These are phyloP conservation scores for Coleophoma crateriformis DNA, from an alignment of 2,329 filamentous ascomycete species.

Conservation along the genomic window DNA sequence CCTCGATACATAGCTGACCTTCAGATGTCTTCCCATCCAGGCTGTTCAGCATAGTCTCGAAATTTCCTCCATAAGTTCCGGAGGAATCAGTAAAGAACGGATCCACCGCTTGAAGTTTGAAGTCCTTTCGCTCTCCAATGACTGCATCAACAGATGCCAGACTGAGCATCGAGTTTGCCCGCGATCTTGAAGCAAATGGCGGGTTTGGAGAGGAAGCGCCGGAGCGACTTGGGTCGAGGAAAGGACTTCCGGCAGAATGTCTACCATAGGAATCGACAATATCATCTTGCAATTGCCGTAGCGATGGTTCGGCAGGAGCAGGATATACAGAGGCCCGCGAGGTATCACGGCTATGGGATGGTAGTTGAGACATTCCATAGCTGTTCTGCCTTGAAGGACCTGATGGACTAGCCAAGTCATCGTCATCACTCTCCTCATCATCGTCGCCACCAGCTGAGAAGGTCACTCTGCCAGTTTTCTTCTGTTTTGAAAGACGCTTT, in stretches of 20 bases:
- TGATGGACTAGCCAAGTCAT: background rate
- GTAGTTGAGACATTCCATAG: background rate
- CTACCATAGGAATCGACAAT: background rate
- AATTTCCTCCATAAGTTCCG: slow-evolving; percentile 53
- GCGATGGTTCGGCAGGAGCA: background rate
- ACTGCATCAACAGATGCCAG: slow-evolving; percentile 39
- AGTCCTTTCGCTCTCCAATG: slow-evolving; percentile 55
- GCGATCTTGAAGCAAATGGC: background rate
- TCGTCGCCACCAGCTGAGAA: background rate
- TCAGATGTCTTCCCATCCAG: slow-evolving; percentile 51
- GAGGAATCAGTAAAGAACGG: slow-evolving; percentile 62
- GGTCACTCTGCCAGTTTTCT: background rate
- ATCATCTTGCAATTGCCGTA: background rate
- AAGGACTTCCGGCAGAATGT: background rate
- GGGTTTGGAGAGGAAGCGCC: background rate
- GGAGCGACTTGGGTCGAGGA: background rate
- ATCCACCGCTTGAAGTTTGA: slow-evolving; percentile 59
- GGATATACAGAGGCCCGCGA: background rate
- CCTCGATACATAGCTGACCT: slow-evolving; percentile 56
- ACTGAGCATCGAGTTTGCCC: slow-evolving; percentile 38
- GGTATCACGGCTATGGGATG: background rate
- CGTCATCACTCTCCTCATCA: background rate
- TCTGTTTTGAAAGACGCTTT: background rate
- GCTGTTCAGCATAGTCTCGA: slow-evolving; percentile 49
- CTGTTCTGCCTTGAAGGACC: background rate